Evolutionary conservation across 1,284 basidiomycete genomes (phyloP).

Genomic region (Rhodofomes roseus): DNA sequence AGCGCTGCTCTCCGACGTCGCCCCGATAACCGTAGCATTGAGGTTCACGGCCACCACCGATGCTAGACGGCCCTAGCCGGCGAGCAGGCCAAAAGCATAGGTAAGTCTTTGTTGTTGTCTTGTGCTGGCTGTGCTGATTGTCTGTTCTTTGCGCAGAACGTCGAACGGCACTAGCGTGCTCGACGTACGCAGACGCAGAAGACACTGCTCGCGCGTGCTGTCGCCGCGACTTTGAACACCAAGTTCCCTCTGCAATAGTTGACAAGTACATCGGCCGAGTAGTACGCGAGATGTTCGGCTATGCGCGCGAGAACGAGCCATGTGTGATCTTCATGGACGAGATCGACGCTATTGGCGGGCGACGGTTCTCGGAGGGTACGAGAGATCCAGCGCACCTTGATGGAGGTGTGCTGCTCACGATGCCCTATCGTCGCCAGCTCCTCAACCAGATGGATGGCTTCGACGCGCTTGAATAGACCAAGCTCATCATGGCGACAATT

Average conservation of each 20-base stretch:
- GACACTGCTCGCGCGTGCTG: conserved; percentile 92
- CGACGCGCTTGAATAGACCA: conserved; percentile 93
- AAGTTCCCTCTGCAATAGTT: conserved; percentile 99
- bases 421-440: conserved; percentile 48
- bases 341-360: conserved; percentile 95
- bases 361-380: conserved; percentile 99
- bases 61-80: too few relatives aligned
- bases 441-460: conserved; percentile 99
- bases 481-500: conserved; percentile 99
- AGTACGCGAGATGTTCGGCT: conserved; percentile 98
- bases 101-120: too few relatives aligned
- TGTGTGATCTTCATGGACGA: conserved; percentile 99
- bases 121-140: too few relatives aligned
- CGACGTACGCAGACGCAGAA: too few relatives aligned
- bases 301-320: conserved; percentile 95
- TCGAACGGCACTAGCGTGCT: too few relatives aligned
- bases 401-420: conserved; percentile 70
- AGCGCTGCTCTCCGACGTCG: too few relatives aligned
- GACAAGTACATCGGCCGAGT: conserved; percentile 99
- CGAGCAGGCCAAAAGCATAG: too few relatives aligned
- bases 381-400: conserved; percentile 97
- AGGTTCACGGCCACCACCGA: too few relatives aligned
- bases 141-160: too few relatives aligned
- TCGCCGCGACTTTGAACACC: conserved; percentile 92
- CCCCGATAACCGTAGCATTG: too few relatives aligned